These are phyloP conservation scores for Cladosporium austrohemisphaericum DNA, from an alignment of 2,329 filamentous ascomycete species.

Conservation along the genomic window DNA sequence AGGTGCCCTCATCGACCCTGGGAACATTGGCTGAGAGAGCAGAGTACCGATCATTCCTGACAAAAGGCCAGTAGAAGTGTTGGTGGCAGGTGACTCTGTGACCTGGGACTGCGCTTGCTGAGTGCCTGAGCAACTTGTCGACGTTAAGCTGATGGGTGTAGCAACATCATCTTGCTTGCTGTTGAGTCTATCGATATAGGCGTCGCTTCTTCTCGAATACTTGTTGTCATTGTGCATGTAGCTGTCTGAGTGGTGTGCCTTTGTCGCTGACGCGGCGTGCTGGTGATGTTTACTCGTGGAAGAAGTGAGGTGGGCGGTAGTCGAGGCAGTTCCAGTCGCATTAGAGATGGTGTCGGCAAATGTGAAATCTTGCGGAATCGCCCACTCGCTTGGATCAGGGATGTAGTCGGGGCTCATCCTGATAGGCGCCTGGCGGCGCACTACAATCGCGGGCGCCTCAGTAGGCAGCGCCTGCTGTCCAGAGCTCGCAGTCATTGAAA, in stretches of 20 bases:
- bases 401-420: slow-evolving; percentile 1
- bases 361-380: slow-evolving; percentile 3
- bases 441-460: not conserved
- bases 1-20: slow-evolving; percentile 1
- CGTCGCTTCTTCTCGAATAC: no score
- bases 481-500: not conserved
- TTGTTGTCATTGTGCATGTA: no score
- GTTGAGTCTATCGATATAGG: no score
- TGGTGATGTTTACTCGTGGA: no score
- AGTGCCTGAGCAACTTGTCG: no score
- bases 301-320: not conserved
- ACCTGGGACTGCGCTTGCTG: no score
- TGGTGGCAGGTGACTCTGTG: no score
- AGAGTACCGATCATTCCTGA: slow-evolving; percentile 4
- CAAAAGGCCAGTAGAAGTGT: not conserved
- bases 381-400: slow-evolving; percentile 10
- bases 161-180: no score
- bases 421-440: not conserved
- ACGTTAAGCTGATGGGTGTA: no score
- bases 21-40: slow-evolving; percentile 6
- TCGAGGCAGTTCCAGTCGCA: not conserved
- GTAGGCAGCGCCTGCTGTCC: not conserved
- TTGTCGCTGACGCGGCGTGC: no score
- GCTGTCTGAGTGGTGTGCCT: no score
- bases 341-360: slow-evolving; percentile 7